Percentiles rank a stretch among this genome's conserved stretches.
phyloP scores from a whole-genome alignment of 805 yeast species.

The Ogataea allantospora region DNA sequence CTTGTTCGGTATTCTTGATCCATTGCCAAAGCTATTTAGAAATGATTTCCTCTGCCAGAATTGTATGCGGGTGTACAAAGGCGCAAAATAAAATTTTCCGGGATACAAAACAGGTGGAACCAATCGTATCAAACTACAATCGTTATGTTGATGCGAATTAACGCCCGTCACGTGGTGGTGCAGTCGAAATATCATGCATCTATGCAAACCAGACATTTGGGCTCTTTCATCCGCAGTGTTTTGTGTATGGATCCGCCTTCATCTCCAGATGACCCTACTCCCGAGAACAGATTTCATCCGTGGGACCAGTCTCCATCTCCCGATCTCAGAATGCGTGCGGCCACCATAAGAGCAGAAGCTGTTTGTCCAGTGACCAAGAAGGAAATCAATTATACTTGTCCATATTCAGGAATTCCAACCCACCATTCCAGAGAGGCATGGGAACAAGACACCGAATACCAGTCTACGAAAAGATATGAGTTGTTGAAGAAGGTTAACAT shows the following conservation, averaged over 20 bases:
- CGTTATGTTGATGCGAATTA: constrained; percentile 8
- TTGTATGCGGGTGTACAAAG: neutral
- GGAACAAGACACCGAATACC: constrained; percentile 77
- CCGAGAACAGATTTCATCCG: constrained; percentile 70
- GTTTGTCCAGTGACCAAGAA: constrained; percentile 86
- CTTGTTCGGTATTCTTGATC: constrained; percentile 3
- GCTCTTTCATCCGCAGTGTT: constrained; percentile 37
- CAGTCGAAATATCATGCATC: neutral
- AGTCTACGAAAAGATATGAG: constrained; percentile 62
- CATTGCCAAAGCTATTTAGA: neutral
- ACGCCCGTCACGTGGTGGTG: constrained; percentile 1
- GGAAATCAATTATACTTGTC: constrained; percentile 84
- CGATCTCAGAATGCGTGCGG: constrained; percentile 88
- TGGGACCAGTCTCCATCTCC: constrained; percentile 94
- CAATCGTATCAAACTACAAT: neutral
- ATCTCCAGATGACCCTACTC: constrained; percentile 65
- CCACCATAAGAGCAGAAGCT: constrained; percentile 81
- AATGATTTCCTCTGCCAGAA: constrained; percentile 2
- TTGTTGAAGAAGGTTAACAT: constrained; percentile 81
- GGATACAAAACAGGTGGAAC: neutral
- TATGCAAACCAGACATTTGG: constrained; percentile 17
- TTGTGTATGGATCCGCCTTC: constrained; percentile 57
- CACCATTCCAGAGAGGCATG: constrained; percentile 90
- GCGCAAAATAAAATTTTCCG: constrained; percentile 9
- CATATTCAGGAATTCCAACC: constrained; percentile 93